Percentiles rank a stretch among this genome's conserved stretches.
These are phyloP conservation scores for Aspergillus funiculosus DNA, from an alignment of 495 filamentous ascomycete species.

Conservation along the genomic window DNA sequence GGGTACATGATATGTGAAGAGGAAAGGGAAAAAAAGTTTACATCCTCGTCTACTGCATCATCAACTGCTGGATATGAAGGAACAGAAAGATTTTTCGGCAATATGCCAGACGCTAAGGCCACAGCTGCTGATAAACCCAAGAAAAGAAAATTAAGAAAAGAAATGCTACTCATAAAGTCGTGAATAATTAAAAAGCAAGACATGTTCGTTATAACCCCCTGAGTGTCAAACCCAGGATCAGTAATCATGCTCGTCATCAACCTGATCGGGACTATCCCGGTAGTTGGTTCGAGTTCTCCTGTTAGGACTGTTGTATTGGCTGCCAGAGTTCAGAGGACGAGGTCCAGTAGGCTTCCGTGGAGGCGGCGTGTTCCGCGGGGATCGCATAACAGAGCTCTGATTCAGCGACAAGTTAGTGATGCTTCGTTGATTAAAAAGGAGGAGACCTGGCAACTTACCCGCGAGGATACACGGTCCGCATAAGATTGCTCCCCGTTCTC, in stretches of 20 bases:
- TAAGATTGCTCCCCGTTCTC: conserved; percentile 35
- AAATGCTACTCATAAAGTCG: conserved; percentile 15
- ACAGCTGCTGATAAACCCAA: conserved; percentile 9
- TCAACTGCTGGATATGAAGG: conserved; percentile 7
- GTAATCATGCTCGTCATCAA: conserved; percentile 41
- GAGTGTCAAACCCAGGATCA: conserved; percentile 19
- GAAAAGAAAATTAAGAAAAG: conserved; percentile 7
- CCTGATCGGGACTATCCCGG: conserved; percentile 44
- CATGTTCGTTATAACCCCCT: neutral
- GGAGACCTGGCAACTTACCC: conserved; percentile 25
- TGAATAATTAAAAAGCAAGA: conserved; percentile 5
- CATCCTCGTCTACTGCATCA: conserved; percentile 8
- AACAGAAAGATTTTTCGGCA: conserved; percentile 4
- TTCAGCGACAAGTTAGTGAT: conserved; percentile 5
- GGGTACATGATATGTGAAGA: conserved; percentile 15
- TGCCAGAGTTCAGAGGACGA: conserved; percentile 44
- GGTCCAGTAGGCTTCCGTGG: conserved; percentile 51
- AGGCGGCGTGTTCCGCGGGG: conserved; percentile 37
- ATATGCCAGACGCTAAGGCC: conserved; percentile 16
- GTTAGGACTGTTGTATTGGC: conserved; percentile 42
- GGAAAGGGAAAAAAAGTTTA: conserved; percentile 11
- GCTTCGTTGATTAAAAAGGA: neutral
- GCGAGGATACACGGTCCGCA: conserved; percentile 40
- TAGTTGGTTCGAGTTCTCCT: conserved; percentile 43
- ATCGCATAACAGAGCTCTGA: conserved; percentile 39